Conservation (phyloP, 2,329 filamentous ascomycete species). For the Paraphoma chrysanthemicola region DNA sequence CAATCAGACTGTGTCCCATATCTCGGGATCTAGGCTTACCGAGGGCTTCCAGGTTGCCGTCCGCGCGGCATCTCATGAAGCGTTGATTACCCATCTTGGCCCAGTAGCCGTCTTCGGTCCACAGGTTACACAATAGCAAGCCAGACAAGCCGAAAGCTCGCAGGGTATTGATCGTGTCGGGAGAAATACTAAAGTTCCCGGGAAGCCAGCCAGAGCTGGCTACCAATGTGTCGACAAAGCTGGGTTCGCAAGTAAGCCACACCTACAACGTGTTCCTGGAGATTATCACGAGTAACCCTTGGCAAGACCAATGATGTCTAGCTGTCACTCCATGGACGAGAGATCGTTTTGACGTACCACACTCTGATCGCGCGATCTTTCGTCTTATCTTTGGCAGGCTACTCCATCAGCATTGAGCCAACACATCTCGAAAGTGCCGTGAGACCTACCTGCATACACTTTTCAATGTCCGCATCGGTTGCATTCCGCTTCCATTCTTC, state of each 20-base stretch:
- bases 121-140: constrained; percentile 20
- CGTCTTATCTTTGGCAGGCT: neutral
- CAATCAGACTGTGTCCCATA: neutral
- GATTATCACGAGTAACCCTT: too few species aligned
- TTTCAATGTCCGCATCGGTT: neutral
- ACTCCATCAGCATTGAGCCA: neutral
- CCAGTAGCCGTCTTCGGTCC: constrained; percentile 20
- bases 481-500: neutral
- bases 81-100: constrained; percentile 34
- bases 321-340: too few species aligned
- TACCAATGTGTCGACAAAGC: constrained; percentile 22
- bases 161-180: constrained; percentile 12
- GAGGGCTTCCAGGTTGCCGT: constrained; percentile 14
- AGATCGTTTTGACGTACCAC: neutral
- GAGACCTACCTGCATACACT: neutral
- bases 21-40: constrained; percentile 6
- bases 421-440: neutral
- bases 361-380: neutral
- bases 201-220: constrained; percentile 18
- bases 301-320: too few species aligned
- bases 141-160: constrained; percentile 18
- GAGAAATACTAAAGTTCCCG: constrained; percentile 25
- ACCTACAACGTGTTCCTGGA: too few species aligned
- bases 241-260: neutral
- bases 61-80: constrained; percentile 7